Percentiles rank a stretch among this genome's conserved stretches.
Conservation (phyloP, 331 rosid genomes). For the Acacia concinna region DNA sequence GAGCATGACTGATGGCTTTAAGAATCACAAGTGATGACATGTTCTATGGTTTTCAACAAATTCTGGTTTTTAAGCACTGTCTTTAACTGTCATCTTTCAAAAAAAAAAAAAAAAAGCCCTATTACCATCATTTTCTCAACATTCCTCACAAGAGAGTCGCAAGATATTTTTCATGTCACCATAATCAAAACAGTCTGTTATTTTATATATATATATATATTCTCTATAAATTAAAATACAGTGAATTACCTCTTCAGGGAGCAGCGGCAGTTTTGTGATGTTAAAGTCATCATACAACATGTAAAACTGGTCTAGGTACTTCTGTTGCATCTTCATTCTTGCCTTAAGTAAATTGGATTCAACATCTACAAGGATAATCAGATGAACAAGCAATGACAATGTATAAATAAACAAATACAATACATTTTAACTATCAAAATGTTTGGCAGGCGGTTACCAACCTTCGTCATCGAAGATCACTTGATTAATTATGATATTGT, state of each 20-base stretch:
- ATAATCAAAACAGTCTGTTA: neutral
- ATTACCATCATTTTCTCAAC: neutral
- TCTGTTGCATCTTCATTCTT: conserved; percentile 97
- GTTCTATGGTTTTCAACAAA: neutral
- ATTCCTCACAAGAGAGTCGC: neutral
- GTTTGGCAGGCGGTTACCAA: conserved; percentile 21
- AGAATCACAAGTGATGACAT: neutral
- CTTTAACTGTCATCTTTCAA: neutral
- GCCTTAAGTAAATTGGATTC: conserved; percentile 90
- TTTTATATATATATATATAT: neutral
- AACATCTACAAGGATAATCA: conserved; percentile 49
- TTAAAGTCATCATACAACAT: conserved; percentile 93
- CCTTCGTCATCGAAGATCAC: conserved; percentile 84
- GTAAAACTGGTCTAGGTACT: conserved; percentile 91
- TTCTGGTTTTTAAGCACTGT: neutral
- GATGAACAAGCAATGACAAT: neutral
- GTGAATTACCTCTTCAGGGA: conserved; percentile 81
- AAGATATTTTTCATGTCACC: neutral
- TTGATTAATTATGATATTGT: conserved; percentile 96
- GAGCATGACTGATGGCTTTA: neutral
- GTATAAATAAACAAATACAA: neutral
- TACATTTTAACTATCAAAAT: conserved; percentile 1
- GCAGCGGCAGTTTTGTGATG: conserved; percentile 89
- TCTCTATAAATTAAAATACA: neutral
- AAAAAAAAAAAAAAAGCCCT: neutral